phyloP scores from a whole-genome alignment of 257 asterid species.

The Nicotiana knightiana region DNA sequence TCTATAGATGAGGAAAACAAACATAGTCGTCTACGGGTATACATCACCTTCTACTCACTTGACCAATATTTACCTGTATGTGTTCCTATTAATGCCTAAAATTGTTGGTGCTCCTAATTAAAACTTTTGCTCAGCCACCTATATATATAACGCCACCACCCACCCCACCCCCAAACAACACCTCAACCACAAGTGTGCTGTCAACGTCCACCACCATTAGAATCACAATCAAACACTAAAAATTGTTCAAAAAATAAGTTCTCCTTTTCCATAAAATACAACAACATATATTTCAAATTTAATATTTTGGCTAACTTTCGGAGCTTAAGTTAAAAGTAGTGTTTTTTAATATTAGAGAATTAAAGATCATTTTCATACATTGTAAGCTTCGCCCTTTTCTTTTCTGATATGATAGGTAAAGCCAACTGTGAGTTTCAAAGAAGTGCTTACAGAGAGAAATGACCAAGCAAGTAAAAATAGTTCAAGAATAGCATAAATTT shows the following conservation, averaged over 20 bases:
- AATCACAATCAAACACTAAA: not conserved
- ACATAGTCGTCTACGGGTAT: not conserved
- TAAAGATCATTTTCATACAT: not conserved
- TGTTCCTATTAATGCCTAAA: not conserved
- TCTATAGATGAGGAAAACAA: not conserved
- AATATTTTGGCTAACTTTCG: not conserved
- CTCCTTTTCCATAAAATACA: not conserved
- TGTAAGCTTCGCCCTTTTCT: not conserved
- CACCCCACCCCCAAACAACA: not conserved
- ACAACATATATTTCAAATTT: not conserved
- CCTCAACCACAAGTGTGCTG: not conserved
- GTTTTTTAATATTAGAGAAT: not conserved
- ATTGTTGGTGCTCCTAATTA: not conserved
- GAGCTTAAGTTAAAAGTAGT: not conserved
- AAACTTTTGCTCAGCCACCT: not conserved
- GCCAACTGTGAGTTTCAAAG: not conserved
- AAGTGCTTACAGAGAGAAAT: not conserved
- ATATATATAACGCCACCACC: not conserved
- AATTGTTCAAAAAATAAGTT: not conserved
- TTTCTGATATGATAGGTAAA: not conserved
- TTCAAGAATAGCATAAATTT: not conserved
- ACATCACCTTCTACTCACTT: not conserved
- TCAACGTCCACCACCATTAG: not conserved
- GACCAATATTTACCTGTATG: not conserved
- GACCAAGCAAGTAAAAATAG: not conserved